Conservation (phyloP, 345 rosid species). For the Eucalyptus camaldulensis region DNA sequence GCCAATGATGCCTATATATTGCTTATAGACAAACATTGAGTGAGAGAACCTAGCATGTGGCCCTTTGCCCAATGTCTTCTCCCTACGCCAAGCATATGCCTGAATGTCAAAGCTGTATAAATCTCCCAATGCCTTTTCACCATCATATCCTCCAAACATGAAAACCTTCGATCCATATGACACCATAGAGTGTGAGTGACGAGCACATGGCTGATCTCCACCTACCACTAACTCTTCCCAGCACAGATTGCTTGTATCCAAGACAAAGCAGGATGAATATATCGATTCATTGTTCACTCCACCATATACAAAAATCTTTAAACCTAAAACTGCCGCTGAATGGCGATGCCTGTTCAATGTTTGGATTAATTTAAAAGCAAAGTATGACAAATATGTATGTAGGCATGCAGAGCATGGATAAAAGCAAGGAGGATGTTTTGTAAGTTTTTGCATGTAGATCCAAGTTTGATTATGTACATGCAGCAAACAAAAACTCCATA, state of each 20-base stretch:
- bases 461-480: neutral
- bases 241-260: slow-evolving; percentile 34
- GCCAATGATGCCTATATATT: slow-evolving; percentile 67
- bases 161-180: slow-evolving; percentile 47
- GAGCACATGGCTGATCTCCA: slow-evolving; percentile 66
- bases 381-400: neutral
- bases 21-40: slow-evolving; percentile 66
- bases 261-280: slow-evolving; percentile 42
- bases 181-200: slow-evolving; percentile 89
- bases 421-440: neutral
- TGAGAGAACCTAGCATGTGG: slow-evolving; percentile 89
- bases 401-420: neutral
- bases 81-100: slow-evolving; percentile 49
- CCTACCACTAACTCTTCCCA: slow-evolving; percentile 49
- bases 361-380: neutral
- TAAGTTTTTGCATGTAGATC: neutral
- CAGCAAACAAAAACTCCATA: neutral
- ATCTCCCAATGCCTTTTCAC: slow-evolving; percentile 66
- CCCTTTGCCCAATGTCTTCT: slow-evolving; percentile 50
- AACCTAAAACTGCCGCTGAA: slow-evolving; percentile 66
- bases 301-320: slow-evolving; percentile 64
- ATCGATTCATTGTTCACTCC: slow-evolving; percentile 49
- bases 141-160: slow-evolving; percentile 75
- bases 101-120: slow-evolving; percentile 64
- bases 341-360: slow-evolving; percentile 69